Evolutionary conservation across 495 filamentous ascomycete genomes (phyloP).

Genomic region (Darksidea phi): DNA sequence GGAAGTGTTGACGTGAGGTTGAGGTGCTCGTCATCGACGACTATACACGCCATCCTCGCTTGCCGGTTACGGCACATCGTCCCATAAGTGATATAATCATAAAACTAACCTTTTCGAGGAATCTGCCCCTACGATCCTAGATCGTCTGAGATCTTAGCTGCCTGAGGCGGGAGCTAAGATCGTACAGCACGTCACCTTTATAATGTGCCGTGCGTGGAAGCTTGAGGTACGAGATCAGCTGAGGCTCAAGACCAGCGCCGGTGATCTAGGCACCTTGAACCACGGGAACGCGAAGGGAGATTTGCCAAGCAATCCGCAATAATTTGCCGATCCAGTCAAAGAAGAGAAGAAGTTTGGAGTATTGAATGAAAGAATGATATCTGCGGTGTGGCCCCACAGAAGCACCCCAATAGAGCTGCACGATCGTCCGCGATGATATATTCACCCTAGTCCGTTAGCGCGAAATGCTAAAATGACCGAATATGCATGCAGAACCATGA

Average conservation of each 20-base stretch:
- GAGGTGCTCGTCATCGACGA: conserved; percentile 50
- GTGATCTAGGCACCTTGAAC: too few relatives aligned
- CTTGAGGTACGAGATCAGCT: background rate
- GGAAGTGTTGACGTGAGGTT: background rate
- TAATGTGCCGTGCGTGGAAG: background rate
- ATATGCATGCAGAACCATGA: background rate
- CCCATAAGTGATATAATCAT: background rate
- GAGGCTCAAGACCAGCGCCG: too few relatives aligned
- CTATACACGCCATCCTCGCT: conserved; percentile 49
- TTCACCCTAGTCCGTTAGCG: background rate
- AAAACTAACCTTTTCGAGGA: background rate
- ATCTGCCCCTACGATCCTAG: background rate
- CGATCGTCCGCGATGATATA: background rate
- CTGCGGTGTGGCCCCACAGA: too few relatives aligned
- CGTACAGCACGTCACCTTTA: conserved; percentile 9
- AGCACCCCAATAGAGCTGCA: background rate
- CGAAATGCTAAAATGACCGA: background rate
- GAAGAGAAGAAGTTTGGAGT: too few relatives aligned
- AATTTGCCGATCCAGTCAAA: too few relatives aligned
- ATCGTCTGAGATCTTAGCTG: background rate
- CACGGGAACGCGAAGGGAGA: too few relatives aligned
- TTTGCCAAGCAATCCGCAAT: too few relatives aligned
- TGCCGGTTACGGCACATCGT: too few relatives aligned
- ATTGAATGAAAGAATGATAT: too few relatives aligned
- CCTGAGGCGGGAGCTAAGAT: conserved; percentile 10